These are phyloP conservation scores for Candida stauntonica DNA, from an alignment of 805 yeast species.

Conservation along the genomic window DNA sequence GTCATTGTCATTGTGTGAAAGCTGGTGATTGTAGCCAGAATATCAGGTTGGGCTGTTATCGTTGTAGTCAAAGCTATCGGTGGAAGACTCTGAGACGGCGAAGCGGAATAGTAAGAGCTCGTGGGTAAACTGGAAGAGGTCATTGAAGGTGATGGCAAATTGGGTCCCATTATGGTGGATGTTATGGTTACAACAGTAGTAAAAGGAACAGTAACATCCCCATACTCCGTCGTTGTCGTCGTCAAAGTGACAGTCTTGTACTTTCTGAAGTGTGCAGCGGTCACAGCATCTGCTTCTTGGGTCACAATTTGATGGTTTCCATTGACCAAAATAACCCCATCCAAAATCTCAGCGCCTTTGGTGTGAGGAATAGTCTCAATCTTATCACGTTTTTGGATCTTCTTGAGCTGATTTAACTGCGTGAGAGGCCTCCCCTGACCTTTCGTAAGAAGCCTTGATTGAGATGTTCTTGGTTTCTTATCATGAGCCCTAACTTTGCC, in stretches of 20 bases:
- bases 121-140: neutral
- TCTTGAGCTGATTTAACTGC: neutral
- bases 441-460: neutral
- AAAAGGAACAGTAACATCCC: neutral
- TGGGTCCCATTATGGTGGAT: neutral
- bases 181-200: neutral
- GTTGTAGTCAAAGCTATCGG: neutral
- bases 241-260: conserved; percentile 10
- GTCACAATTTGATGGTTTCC: neutral
- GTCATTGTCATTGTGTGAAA: neutral
- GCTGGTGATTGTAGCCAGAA: neutral
- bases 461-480: neutral
- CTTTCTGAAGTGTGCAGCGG: neutral
- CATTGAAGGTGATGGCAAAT: neutral
- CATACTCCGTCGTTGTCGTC: conserved; percentile 1
- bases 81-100: neutral
- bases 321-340: neutral
- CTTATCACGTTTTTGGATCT: neutral
- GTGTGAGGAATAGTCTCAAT: neutral
- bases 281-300: no score
- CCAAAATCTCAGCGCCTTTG: conserved; percentile 6
- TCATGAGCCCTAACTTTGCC: neutral
- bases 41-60: no score
- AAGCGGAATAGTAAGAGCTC: neutral
- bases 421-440: neutral